These are phyloP conservation scores for Saturnispora gosingensis DNA, from an alignment of 805 yeast genomes.

Conservation along the genomic window DNA sequence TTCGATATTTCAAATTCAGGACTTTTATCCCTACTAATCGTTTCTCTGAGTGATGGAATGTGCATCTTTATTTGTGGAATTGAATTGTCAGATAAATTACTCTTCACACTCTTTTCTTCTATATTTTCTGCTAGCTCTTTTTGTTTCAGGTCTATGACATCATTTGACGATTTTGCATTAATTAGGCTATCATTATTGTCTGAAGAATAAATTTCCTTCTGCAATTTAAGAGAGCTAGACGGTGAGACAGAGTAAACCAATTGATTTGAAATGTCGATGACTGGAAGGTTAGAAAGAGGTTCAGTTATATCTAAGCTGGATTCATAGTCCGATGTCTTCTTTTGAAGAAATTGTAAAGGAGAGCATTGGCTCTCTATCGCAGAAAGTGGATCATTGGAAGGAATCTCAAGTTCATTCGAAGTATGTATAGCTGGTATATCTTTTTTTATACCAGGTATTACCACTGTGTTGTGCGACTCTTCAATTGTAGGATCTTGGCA, in stretches of 20 bases:
- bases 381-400: neutral
- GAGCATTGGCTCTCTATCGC: constrained; percentile 1
- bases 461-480: neutral
- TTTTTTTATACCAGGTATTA: neutral
- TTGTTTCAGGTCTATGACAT: neutral
- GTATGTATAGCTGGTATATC: neutral
- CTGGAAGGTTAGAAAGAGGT: neutral
- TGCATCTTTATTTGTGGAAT: neutral
- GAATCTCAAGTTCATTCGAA: neutral
- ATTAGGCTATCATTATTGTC: neutral
- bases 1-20: constrained; percentile 6
- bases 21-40: neutral
- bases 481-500: neutral
- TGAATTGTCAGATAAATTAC: neutral
- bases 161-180: neutral
- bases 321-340: neutral
- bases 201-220: neutral
- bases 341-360: neutral
- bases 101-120: neutral
- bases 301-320: neutral
- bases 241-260: neutral
- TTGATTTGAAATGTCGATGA: neutral
- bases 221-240: neutral
- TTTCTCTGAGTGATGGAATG: neutral
- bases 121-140: neutral